These are phyloP conservation scores for Magnusiomyces fungicola DNA, from an alignment of 1,139 yeast species.

Conservation along the genomic window DNA sequence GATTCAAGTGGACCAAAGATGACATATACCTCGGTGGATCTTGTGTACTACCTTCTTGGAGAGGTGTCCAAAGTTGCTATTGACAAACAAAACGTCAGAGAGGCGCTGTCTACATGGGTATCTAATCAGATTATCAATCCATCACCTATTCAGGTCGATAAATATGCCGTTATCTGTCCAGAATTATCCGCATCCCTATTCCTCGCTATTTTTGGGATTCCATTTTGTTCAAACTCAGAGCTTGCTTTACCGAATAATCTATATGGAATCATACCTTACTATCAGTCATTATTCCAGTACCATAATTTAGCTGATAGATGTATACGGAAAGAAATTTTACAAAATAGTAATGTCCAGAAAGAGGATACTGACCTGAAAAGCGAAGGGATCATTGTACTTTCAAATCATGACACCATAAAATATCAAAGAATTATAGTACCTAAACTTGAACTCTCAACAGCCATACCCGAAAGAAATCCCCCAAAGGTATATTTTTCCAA, in stretches of 20 bases:
- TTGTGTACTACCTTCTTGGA: background rate
- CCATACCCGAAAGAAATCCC: too few relatives aligned
- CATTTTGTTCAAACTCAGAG: background rate
- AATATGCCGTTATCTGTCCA: background rate
- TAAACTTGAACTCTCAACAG: too few relatives aligned
- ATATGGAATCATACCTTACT: conserved; percentile 1
- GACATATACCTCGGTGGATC: background rate
- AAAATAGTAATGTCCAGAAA: too few relatives aligned
- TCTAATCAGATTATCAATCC: background rate
- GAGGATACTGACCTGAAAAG: too few relatives aligned
- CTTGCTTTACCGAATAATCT: too few relatives aligned
- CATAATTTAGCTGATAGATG: background rate
- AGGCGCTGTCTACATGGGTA: background rate
- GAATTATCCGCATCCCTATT: background rate
- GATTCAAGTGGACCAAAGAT: conserved; percentile 2
- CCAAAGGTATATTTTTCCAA: too few relatives aligned
- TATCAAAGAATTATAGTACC: too few relatives aligned
- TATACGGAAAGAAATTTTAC: background rate
- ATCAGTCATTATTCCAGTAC: background rate
- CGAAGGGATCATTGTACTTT: too few relatives aligned
- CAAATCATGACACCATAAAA: too few relatives aligned
- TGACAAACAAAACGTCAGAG: background rate
- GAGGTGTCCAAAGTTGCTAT: background rate
- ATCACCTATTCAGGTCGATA: background rate
- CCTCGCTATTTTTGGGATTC: conserved; percentile 1